phyloP scores from a whole-genome alignment of 306 rosid species.

The Comarum palustre region DNA sequence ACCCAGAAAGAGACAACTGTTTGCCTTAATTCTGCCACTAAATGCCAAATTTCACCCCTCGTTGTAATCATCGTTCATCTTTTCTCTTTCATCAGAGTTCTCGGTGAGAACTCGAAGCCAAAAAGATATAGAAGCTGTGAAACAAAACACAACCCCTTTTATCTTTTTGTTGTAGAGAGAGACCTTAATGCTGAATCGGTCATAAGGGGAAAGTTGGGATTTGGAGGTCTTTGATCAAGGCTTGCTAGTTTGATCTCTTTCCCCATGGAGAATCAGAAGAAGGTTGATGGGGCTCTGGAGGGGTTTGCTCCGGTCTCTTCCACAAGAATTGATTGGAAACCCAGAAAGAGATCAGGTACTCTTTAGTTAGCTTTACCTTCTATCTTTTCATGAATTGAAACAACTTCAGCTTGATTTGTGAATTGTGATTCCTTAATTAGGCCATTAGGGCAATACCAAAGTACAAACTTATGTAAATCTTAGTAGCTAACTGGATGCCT shows the following conservation, averaged over 20 bases:
- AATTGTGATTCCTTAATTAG: slow-evolving; percentile 15
- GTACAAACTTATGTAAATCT: not conserved
- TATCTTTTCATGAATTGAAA: not conserved
- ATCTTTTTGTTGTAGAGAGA: not conserved
- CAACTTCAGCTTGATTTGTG: not conserved
- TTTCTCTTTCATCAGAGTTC: slow-evolving; percentile 6
- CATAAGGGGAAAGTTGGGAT: not conserved
- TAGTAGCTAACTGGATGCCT: no score
- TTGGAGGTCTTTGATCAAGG: not conserved
- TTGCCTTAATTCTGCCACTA: slow-evolving; percentile 37
- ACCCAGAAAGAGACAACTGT: slow-evolving; percentile 31
- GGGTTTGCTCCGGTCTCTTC: slow-evolving; percentile 69
- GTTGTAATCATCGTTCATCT: slow-evolving; percentile 22
- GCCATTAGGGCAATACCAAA: slow-evolving; percentile 1
- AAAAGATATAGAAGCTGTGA: slow-evolving; percentile 1
- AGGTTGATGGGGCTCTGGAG: slow-evolving; percentile 51
- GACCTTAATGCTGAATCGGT: not conserved
- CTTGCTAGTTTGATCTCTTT: not conserved
- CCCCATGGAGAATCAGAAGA: slow-evolving; percentile 47
- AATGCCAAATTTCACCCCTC: slow-evolving; percentile 43
- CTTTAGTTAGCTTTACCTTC: not conserved
- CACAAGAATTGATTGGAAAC: slow-evolving; percentile 74
- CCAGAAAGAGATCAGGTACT: slow-evolving; percentile 84
- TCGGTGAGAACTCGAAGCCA: slow-evolving; percentile 29
- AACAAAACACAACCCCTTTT: not conserved